Evolutionary conservation across 1,139 yeast genomes (phyloP).

Genomic region (Protomyces pachydermus): DNA sequence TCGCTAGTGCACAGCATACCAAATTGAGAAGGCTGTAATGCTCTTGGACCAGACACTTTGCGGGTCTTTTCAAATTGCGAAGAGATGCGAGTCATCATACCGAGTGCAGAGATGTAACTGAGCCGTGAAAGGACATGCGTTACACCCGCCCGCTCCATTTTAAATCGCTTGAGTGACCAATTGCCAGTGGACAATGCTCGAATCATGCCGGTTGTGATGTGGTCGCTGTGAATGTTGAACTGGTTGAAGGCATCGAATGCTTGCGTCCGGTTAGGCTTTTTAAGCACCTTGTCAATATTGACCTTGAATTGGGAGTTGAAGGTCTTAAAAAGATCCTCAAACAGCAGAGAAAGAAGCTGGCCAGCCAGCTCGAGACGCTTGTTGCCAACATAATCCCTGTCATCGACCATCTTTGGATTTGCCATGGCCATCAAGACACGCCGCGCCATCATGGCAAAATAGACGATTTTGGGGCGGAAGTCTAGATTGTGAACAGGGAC

Average conservation of each 20-base stretch:
- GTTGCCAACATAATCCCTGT: conserved; percentile 97
- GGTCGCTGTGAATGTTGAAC: conserved; percentile 83
- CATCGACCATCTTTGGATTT: conserved; percentile 92
- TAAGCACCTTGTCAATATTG: conserved; percentile 84
- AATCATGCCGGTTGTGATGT: conserved; percentile 88
- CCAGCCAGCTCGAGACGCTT: conserved; percentile 96
- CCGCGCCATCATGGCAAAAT: conserved; percentile 94
- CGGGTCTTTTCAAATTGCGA: conserved; percentile 97
- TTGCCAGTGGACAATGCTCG: conserved; percentile 97
- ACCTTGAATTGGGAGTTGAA: conserved; percentile 92
- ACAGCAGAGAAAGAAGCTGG: conserved; percentile 85
- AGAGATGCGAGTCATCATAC: conserved; percentile 99
- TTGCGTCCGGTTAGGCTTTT: conserved; percentile 88
- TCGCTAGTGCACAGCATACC: conserved; percentile 78
- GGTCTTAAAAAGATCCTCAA: conserved; percentile 94
- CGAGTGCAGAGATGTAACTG: conserved; percentile 89
- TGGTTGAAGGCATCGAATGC: conserved; percentile 91
- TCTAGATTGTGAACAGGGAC: conserved; percentile 79
- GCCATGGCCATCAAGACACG: conserved; percentile 94
- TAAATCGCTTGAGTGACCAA: conserved; percentile 97
- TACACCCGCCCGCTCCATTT: conserved; percentile 99
- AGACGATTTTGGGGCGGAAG: conserved; percentile 88
- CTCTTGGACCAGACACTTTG: conserved; percentile 98
- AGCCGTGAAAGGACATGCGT: conserved; percentile 90
- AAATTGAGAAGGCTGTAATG: conserved; percentile 77